Percentiles rank a stretch among this genome's conserved stretches.
Evolutionary conservation across 1,284 basidiomycete genomes (phyloP).

Genomic region (Ustilago loliicola): DNA sequence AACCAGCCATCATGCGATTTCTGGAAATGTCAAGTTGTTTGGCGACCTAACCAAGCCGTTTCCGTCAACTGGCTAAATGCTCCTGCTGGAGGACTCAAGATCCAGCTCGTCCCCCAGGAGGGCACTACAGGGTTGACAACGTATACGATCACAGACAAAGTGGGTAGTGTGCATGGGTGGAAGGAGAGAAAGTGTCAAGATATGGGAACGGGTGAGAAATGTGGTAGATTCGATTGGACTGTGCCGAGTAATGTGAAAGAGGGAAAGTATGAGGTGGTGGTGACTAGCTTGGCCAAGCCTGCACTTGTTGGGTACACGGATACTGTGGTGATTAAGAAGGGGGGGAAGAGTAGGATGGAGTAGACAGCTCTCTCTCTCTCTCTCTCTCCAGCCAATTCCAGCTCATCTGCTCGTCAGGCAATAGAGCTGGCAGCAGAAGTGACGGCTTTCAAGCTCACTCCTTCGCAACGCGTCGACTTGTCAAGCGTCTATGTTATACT

Average conservation of each 20-base stretch:
- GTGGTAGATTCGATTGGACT: constrained; percentile 39
- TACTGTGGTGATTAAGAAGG: constrained; percentile 45
- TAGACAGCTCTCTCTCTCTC: not conserved
- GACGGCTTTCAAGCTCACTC: no score
- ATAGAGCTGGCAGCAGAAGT: no score
- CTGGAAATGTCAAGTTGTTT: constrained; percentile 42
- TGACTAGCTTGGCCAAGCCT: constrained; percentile 28
- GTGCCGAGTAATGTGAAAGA: constrained; percentile 26
- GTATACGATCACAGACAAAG: constrained; percentile 45
- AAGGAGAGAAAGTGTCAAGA: constrained; percentile 28
- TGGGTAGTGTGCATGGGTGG: constrained; percentile 28
- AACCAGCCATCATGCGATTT: constrained; percentile 40
- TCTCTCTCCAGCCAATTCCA: no score
- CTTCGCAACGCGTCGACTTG: no score
- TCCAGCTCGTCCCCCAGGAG: constrained; percentile 47
- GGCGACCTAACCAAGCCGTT: constrained; percentile 21
- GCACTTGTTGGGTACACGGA: constrained; percentile 47
- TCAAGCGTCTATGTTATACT: no score
- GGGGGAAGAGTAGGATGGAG: constrained; percentile 17
- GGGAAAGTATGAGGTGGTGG: constrained; percentile 40
- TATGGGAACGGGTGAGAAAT: constrained; percentile 34
- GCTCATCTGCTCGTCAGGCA: no score
- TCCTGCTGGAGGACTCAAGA: constrained; percentile 36
- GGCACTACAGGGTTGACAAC: constrained; percentile 29
- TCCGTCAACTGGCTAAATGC: constrained; percentile 52